phyloP scores from a whole-genome alignment of 257 asterid species.

The Salvia hispanica region DNA sequence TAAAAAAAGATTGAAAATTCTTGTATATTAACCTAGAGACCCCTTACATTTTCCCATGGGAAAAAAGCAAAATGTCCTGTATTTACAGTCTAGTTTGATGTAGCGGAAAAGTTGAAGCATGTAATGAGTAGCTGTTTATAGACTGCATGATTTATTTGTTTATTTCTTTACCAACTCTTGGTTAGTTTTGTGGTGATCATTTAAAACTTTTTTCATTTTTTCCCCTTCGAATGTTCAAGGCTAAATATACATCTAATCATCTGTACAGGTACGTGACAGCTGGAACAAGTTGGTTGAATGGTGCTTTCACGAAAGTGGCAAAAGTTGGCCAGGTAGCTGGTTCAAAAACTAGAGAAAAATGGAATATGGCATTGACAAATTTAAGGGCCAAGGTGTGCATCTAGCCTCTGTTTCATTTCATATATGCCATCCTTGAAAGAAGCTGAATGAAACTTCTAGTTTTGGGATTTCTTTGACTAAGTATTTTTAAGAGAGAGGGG shows the following conservation, averaged over 20 bases:
- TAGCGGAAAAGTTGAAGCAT: neutral
- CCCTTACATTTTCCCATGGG: no score
- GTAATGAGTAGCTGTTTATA: neutral
- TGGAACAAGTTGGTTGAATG: conserved; percentile 92
- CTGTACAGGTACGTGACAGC: conserved; percentile 79
- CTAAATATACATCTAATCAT: conserved; percentile 32
- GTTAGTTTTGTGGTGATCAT: conserved; percentile 15
- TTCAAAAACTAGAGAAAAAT: conserved; percentile 83
- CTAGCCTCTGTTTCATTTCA: neutral
- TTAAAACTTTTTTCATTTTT: conserved; percentile 1
- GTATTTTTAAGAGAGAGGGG: neutral
- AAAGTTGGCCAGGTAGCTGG: conserved; percentile 94
- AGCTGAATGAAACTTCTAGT: neutral
- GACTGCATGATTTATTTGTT: no score
- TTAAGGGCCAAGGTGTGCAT: conserved; percentile 72
- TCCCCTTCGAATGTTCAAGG: conserved; percentile 19
- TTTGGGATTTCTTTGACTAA: neutral
- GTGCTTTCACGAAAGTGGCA: conserved; percentile 85
- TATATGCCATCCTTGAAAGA: conserved; percentile 6
- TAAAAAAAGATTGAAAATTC: neutral
- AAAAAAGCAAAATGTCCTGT: neutral
- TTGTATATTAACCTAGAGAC: neutral
- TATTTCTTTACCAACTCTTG: neutral
- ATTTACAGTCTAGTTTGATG: conserved; percentile 12
- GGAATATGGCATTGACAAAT: conserved; percentile 80